These are phyloP conservation scores for Lycium ferocissimum DNA, from an alignment of 257 asterid genomes.

Conservation along the genomic window DNA sequence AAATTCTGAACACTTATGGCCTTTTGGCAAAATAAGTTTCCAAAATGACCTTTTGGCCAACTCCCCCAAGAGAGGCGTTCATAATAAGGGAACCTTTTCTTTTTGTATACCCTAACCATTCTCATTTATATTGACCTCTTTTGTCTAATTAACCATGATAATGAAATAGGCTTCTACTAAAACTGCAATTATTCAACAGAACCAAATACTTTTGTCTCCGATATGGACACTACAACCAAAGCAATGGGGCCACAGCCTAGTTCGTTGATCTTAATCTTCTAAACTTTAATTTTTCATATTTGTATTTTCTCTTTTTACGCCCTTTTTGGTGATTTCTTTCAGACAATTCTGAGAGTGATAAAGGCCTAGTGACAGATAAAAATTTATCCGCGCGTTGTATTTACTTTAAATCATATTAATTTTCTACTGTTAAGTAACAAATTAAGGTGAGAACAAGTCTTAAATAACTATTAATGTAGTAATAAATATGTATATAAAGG, in stretches of 20 bases:
- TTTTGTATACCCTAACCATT: neutral
- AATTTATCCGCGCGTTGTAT: no score
- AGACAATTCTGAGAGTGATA: neutral
- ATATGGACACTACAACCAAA: neutral
- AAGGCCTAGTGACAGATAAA: neutral
- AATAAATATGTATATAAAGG: no score
- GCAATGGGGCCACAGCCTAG: neutral
- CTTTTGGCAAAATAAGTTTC: no score
- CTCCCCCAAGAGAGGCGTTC: neutral
- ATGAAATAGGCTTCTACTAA: neutral
- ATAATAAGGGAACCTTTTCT: neutral
- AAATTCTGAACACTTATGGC: no score
- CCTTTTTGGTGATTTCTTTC: neutral
- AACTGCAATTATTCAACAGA: neutral
- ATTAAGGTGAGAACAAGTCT: no score
- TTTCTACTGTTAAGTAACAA: no score
- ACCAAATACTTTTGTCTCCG: neutral
- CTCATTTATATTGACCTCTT: neutral
- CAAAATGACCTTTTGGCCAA: no score
- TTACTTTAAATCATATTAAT: no score
- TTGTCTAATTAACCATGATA: neutral
- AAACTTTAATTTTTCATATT: no score
- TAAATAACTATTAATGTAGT: no score
- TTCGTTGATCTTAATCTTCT: neutral
- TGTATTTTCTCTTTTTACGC: neutral